A percentile compares a stretch with the other conserved stretches of the same genome.
Evolutionary conservation across 2,329 filamentous ascomycete genomes (phyloP).

Genomic region (Talaromyces piceae): DNA sequence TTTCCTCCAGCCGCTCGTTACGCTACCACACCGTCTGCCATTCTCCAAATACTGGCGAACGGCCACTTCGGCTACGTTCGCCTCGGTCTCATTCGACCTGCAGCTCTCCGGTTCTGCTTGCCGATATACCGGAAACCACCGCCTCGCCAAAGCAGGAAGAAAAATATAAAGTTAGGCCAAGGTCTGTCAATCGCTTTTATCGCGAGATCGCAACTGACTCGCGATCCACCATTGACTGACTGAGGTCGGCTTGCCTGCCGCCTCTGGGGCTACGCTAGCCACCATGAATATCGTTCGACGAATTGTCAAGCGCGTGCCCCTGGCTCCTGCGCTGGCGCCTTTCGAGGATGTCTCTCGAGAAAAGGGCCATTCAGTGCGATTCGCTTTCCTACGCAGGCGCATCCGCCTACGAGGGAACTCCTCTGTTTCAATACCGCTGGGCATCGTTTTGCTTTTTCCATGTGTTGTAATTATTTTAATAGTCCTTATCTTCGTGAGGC

Average conservation of each 20-base stretch:
- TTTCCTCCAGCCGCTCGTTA: constrained; percentile 38
- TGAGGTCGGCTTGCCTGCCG: constrained; percentile 17
- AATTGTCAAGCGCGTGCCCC: constrained; percentile 45
- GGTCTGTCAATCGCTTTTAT: neutral
- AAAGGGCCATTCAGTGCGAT: constrained; percentile 41
- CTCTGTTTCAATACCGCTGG: constrained; percentile 82
- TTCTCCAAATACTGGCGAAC: neutral
- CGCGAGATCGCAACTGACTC: constrained; percentile 10
- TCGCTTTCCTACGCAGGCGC: constrained; percentile 78
- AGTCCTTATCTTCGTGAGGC: constrained; percentile 77
- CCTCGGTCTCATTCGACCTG: neutral
- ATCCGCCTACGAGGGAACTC: constrained; percentile 88
- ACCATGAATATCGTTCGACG: constrained; percentile 49
- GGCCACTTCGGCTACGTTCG: neutral
- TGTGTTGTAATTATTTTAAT: constrained; percentile 86
- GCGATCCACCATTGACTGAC: constrained; percentile 10
- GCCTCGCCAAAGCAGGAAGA: too few species aligned
- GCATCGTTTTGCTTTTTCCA: constrained; percentile 87
- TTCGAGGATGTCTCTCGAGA: constrained; percentile 41
- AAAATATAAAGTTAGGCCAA: too few species aligned
- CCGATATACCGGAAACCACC: neutral
- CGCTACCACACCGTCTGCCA: constrained; percentile 16
- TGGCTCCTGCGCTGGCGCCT: constrained; percentile 36
- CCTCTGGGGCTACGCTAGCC: constrained; percentile 16
- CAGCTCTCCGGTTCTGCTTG: neutral